Base-by-base conservation (phyloP, 441 rosid species). In the Manihot esculenta region DNA sequence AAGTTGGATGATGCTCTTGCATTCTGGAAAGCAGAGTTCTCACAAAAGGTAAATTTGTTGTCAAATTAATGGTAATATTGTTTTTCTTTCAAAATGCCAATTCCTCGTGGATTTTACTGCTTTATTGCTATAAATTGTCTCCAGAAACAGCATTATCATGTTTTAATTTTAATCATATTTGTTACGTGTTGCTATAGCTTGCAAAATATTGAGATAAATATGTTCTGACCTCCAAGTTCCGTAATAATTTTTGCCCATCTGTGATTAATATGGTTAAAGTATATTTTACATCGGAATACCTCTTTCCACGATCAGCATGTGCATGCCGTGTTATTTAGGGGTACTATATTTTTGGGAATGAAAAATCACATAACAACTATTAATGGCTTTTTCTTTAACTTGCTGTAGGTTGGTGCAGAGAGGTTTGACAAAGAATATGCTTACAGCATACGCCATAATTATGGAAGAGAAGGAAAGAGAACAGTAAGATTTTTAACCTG, bases 391-490 rank as follows among this genome's bases (percentile, higher is more conserved):
- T 0, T 53, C 69, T 72, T 51, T 27, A 49, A 35, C 11, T 63
- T 76, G 53, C 72, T 58, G 26, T 73, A 91, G 99, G 93, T 91
- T 77, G 97, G 97, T 23, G 81, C 92, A 69, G 98, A 96, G 86
- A 90, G 83, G 79, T 96, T 96, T 74, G 97, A 91, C 82, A 91
- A 89, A 81, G 97, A 93, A 79, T 91, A 96, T 74, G 96, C 97
- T 41, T 96, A 91, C 77, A 30, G 73, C 83, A 88, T 96, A 71
- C 96, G 97, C 57, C 98, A 96, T 81, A 90, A 83, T 79, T 91
- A 89, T 77, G 99, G 98, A 80, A 91, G 75, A 82, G 97, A 93
- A 81, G 97, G 97, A 77, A 96, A 93, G 83, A 85, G 97, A 87
- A 87, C 91, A 12, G 98, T 95, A 82, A 85, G 93, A 66, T 68